Conservation (phyloP, 2,329 filamentous ascomycete genomes). For the Arthrobotrys sphaeroides region DNA sequence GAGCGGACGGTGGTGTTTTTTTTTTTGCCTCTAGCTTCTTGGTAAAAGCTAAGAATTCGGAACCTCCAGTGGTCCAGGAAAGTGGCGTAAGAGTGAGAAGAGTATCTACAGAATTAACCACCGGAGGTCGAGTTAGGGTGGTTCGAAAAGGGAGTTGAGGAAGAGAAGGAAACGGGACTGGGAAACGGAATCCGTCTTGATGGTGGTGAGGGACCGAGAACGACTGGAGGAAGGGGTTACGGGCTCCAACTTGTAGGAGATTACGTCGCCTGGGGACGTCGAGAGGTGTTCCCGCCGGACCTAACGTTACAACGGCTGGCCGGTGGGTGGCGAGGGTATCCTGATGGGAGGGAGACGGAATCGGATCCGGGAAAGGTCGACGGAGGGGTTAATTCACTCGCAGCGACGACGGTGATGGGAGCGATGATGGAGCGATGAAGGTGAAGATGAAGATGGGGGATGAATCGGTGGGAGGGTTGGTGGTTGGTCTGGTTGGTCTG, state of each 20-base stretch:
- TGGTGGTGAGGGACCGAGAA: slow-evolving; percentile 46
- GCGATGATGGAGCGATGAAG: slow-evolving; percentile 10
- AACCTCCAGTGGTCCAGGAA: slow-evolving; percentile 48
- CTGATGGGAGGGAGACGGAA: not conserved
- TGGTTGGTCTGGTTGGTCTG: too few species aligned
- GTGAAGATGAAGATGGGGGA: not conserved
- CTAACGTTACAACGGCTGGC: slow-evolving; percentile 11
- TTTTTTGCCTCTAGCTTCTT: not conserved
- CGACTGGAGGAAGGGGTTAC: slow-evolving; percentile 43
- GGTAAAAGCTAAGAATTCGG: slow-evolving; percentile 27
- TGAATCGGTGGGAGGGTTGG: not conserved
- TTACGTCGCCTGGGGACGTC: slow-evolving; percentile 24
- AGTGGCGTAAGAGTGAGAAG: slow-evolving; percentile 20
- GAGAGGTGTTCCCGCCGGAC: not conserved
- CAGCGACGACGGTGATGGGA: not conserved
- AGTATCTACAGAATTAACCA: slow-evolving; percentile 46
- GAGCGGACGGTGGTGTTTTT: not conserved
- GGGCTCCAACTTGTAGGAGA: slow-evolving; percentile 48
- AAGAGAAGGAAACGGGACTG: slow-evolving; percentile 55
- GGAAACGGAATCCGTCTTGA: slow-evolving; percentile 53
- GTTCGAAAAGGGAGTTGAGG: slow-evolving; percentile 53
- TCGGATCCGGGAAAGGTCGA: not conserved
- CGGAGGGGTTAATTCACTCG: slow-evolving; percentile 12
- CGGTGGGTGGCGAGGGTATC: not conserved
- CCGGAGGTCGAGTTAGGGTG: slow-evolving; percentile 56